Conservation (phyloP, 257 asterid species). For the Asclepias syriaca region DNA sequence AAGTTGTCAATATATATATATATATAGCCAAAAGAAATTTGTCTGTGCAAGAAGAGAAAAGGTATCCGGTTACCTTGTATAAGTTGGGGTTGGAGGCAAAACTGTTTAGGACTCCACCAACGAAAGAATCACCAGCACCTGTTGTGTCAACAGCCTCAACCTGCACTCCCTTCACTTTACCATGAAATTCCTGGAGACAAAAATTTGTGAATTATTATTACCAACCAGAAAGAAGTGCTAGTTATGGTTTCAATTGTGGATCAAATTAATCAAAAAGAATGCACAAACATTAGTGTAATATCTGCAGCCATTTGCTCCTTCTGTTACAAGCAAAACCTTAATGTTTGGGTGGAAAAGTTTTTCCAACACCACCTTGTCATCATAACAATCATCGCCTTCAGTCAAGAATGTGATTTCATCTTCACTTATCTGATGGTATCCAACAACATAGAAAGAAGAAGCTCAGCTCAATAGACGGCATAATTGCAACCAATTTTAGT, state of each 20-base stretch:
- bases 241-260: neutral
- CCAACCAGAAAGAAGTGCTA: neutral
- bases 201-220: neutral
- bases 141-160: slow-evolving; percentile 35
- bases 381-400: slow-evolving; percentile 29
- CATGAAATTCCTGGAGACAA: slow-evolving; percentile 28
- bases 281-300: slow-evolving; percentile 29
- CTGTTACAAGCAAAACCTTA: slow-evolving; percentile 32
- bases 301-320: slow-evolving; percentile 34
- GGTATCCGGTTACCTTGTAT: slow-evolving; percentile 10
- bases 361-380: slow-evolving; percentile 28
- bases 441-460: too few relatives aligned
- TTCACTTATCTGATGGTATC: slow-evolving; percentile 26
- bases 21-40: neutral
- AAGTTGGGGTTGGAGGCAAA: slow-evolving; percentile 16
- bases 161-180: slow-evolving; percentile 23
- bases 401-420: slow-evolving; percentile 36
- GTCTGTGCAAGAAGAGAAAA: neutral
- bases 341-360: slow-evolving; percentile 30
- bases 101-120: slow-evolving; percentile 18
- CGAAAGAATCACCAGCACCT: slow-evolving; percentile 35
- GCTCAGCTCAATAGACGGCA: neutral
- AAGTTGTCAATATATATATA: too few relatives aligned
- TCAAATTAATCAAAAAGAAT: neutral
- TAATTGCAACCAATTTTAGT: neutral